Base-by-base conservation (phyloP, 495 filamentous ascomycete species). In the Talaromyces borbonicus region DNA sequence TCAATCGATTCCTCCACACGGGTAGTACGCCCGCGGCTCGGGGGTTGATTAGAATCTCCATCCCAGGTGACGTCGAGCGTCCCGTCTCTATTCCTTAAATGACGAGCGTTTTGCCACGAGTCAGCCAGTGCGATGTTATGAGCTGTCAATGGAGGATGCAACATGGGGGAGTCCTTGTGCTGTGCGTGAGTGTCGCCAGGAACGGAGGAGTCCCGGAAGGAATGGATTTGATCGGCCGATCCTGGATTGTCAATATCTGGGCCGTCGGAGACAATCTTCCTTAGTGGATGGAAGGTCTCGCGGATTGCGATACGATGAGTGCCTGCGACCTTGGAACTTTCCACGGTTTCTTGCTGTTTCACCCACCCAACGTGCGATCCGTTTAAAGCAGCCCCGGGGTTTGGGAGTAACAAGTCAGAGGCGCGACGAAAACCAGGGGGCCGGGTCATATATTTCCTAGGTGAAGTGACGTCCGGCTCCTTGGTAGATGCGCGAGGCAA, bases 1-100 rank as follows among this genome's bases (percentile, higher is more conserved):
- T 86, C 79, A 52, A 95, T 90, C 15, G 83, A 84, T 60, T 83
- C 85, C 49, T 94, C 89, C 11, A 94, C 83, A 18, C 68, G 66
- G 11, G 65, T 60, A 35, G 67, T 60, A 15, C 68, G 65, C 48
- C 67, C 58, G 43, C 66, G 61, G 52, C 65, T 73, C 23, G 73
- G 54, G 35, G 61, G 69, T 23, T 65, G 58, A 24, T 70, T 66
- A 16, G 60, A 11, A 24, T 56, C 51, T 3, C 33, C 31, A 29
- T 48, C 25, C 32, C 46, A 49, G 30, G 41, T 40, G 8, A 35
- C 44, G n/a, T 48, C 40, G 1, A 49, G 26, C 1, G 26, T 25
- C 18, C 43, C 43, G 14, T 41, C 37, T 26, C 46, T 19, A 45
- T 37, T 26, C 18, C 49, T 43, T 36, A 39, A 19, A 29, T 49